phyloP scores from a whole-genome alignment of 805 yeast species.

The Candida taoyuanica region DNA sequence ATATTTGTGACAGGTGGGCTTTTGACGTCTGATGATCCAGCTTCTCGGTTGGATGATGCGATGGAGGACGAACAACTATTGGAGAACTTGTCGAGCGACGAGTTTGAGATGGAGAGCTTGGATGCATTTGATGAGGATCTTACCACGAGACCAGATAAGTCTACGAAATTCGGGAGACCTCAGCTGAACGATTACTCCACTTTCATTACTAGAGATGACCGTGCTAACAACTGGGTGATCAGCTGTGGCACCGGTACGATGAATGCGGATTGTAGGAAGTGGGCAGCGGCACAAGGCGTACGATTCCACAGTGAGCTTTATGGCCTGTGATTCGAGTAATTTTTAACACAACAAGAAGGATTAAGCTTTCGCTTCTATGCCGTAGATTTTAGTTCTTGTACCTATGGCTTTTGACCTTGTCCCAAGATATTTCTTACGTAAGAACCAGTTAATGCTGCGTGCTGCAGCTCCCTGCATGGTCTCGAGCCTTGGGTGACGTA shows the following conservation, averaged over 20 bases:
- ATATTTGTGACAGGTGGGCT: slow-evolving; percentile 35
- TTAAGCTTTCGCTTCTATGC: too few relatives aligned
- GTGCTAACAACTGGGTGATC: slow-evolving; percentile 44
- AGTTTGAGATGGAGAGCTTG: slow-evolving; percentile 20
- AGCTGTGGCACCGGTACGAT: slow-evolving; percentile 55
- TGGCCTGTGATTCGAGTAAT: slow-evolving; percentile 19
- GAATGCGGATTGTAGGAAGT: slow-evolving; percentile 34
- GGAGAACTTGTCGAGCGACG: slow-evolving; percentile 20
- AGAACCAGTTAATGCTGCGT: too few relatives aligned
- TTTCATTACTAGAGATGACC: slow-evolving; percentile 27
- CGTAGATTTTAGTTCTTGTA: too few relatives aligned
- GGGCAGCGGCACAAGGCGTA: slow-evolving; percentile 35
- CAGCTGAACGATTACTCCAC: slow-evolving; percentile 25
- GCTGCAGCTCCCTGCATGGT: too few relatives aligned
- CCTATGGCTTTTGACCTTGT: too few relatives aligned
- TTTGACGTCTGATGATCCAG: slow-evolving; percentile 7
- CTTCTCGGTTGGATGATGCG: slow-evolving; percentile 2
- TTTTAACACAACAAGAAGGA: too few relatives aligned
- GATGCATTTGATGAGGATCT: slow-evolving; percentile 21
- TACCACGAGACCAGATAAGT: slow-evolving; percentile 4
- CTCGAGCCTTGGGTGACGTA: too few relatives aligned
- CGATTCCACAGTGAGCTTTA: slow-evolving; percentile 43
- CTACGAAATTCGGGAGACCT: slow-evolving; percentile 38
- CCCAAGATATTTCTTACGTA: too few relatives aligned
- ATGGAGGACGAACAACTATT: slow-evolving; percentile 20